Evolutionary conservation across 179 eudicot species (phyloP).

Genomic region (Beta lomatogona): DNA sequence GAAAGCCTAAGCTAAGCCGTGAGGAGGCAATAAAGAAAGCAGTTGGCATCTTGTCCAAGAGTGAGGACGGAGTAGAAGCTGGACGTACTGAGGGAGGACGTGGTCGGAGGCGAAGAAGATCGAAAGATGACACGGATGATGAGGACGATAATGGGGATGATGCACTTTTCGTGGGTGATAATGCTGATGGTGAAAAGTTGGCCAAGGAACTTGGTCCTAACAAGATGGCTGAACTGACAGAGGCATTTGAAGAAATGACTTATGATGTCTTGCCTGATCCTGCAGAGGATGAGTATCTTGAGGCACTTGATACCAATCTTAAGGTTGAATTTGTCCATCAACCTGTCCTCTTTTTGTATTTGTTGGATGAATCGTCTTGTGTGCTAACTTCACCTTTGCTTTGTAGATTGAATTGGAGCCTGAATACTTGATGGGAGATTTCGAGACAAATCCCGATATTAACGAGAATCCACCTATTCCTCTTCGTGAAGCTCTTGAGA

Average conservation of each 20-base stretch:
- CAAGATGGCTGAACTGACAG: constrained; percentile 50
- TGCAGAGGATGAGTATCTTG: constrained; percentile 51
- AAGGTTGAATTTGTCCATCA: constrained; percentile 40
- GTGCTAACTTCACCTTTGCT: constrained; percentile 16
- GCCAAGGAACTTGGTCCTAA: constrained; percentile 61
- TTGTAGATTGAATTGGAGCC: constrained; percentile 91
- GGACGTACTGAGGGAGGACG: constrained; percentile 36
- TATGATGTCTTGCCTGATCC: constrained; percentile 60
- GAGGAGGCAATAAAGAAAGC: constrained; percentile 74
- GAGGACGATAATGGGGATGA: constrained; percentile 43
- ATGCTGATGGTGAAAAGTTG: constrained; percentile 59
- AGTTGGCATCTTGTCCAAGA: constrained; percentile 41
- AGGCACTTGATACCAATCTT: constrained; percentile 65
- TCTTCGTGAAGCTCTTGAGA: constrained; percentile 79
- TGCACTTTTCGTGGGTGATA: constrained; percentile 39
- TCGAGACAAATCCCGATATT: constrained; percentile 78
- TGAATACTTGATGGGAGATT: constrained; percentile 81
- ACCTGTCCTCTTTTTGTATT: background rate
- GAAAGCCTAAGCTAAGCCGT: constrained; percentile 44
- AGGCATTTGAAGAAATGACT: constrained; percentile 67
- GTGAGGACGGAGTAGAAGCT: constrained; percentile 26
- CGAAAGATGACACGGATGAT: constrained; percentile 30
- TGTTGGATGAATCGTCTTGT: background rate
- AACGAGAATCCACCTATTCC: constrained; percentile 82
- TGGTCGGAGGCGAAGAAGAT: constrained; percentile 37